Evolutionary conservation across 305 asterid species (phyloP), one percentile per base, ranked within the genome.

Genomic region (Fraxinus latifolia): DNA sequence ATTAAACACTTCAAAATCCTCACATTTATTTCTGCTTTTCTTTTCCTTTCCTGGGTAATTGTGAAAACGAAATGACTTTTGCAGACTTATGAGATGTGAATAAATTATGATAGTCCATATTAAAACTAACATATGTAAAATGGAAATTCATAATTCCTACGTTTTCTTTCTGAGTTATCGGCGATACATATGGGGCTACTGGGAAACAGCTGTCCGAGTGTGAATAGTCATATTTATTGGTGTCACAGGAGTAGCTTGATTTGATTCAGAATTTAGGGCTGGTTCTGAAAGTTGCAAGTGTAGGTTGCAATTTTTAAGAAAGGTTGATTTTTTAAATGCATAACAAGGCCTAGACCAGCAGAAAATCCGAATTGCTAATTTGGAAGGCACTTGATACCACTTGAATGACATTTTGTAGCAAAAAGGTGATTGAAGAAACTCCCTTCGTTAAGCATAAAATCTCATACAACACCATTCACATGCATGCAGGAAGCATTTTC

Each of bases 401-500:
- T 70, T 29, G 42, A 31, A 71, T 32, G 4, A 71, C 3, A 71
- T 32, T 71, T 71, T 15, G 5, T 70, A 71, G 44, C 36, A 36
- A 58, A 76, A 21, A 79, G 27, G 44, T 70, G 81, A 42, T 62
- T 21, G 81, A 77, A 77, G 84, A 32, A 53, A 75, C 81, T 78
- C 72, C 65, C n/a, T 73, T 76, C 31, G 29, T 70, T 68, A 58
- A 77, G 80, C 73, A 68, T 68, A 5, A 67, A 82, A 53, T 77
- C 77, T 55, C 72, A 82, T 82, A 87, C 79, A 6, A 14, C 78
- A 79, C 79, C 14, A 76, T 85, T 82, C 84, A 81, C 74, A 62
- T 82, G 27, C 84, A 68, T 89, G 87, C 93, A 96, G 98, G 99
- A 96, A 81, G 99, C 98, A 39, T 96, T 96, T 88, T 96, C 98